Evolutionary conservation across 331 rosid genomes (phyloP).

Genomic region (Spiraea crenata): DNA sequence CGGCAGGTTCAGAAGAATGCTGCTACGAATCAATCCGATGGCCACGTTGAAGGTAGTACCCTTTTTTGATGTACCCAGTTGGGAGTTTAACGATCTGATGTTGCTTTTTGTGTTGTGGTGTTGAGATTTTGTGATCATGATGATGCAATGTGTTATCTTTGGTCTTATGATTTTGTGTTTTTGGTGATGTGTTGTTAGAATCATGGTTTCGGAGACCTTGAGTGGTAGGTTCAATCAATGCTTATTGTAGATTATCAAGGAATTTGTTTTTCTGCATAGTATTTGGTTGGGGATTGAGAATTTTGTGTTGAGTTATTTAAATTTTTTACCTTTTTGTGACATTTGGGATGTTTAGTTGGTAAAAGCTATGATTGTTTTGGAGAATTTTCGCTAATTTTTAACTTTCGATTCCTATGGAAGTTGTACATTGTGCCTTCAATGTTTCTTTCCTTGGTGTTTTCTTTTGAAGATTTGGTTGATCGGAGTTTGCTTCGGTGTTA

Average conservation of each 20-base stretch:
- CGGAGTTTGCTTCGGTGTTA: background rate
- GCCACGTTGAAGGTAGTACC: conserved; percentile 65
- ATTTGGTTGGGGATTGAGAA: background rate
- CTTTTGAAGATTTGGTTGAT: conserved; percentile 8
- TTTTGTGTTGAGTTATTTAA: background rate
- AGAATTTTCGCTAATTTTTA: background rate
- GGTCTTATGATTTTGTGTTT: conserved; percentile 15
- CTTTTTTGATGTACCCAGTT: conserved; percentile 21
- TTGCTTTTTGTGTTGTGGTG: conserved; percentile 13
- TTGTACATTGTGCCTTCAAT: background rate
- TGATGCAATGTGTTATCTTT: conserved; percentile 13
- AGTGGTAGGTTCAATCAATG: conserved; percentile 36
- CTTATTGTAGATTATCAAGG: conserved; percentile 21
- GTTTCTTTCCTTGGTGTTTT: background rate
- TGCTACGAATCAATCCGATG: conserved; percentile 60
- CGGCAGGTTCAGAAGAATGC: conserved; percentile 69
- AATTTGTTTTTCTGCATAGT: background rate
- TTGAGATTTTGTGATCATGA: conserved; percentile 32
- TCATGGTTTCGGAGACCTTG: conserved; percentile 24
- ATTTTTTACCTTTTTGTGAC: background rate
- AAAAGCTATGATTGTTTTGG: conserved; percentile 1
- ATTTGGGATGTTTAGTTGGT: background rate
- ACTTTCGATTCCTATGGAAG: background rate
- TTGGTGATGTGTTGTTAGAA: background rate
- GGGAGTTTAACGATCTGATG: conserved; percentile 39